Evolutionary conservation across 1,284 basidiomycete species (phyloP), one percentile per base, ranked within the genome.

Genomic region (Xanthoconium separans): DNA sequence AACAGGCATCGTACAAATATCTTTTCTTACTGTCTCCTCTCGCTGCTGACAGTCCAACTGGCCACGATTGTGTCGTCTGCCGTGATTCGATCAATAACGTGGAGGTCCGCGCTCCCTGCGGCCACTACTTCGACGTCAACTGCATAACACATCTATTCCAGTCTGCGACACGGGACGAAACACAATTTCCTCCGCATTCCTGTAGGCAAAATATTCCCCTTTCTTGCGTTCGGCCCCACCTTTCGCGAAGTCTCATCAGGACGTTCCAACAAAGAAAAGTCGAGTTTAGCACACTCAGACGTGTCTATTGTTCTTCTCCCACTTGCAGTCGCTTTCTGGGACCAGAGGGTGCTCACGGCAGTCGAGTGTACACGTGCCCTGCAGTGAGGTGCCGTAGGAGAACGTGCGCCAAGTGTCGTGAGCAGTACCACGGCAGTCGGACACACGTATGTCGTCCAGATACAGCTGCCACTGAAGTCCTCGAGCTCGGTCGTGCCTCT

Each of bases 151-250:
- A 70, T 24, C 71, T 79, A 36, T 73, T 77, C 57, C 58, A 71
- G 36, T 62, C 69, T 3, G 66, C 75, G 0, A 72, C 70, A 0
- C 64, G 63, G 13, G 76, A 78, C 47, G 75, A 78, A 54, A 61
- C 71, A 1, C 66, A 78, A 13, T 77, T 70, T 58, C 78, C 78
- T 6, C 75, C 77, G 39, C 70, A 74, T 12, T 80, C 78, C 60
- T 79, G 78, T 58, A 61, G 70, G 24, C 60, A 64, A 20, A 57
- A 54, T 2, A 73, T 80, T 31, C 63, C 72, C 6, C 46, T 73
- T 20, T 36, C 50, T 8, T 48, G 57, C n/a, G 69, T 76, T 36
- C 61, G 51, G 16, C 58, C 50, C 2, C 61, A 70, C 51, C 57
- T 79, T 27, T 49, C 65, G 4, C 49, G 53, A 10, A 48, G 52